Evolutionary conservation across 306 rosid species (phyloP), one percentile per base, ranked within the genome.

Genomic region (Cucurbita moschata): DNA sequence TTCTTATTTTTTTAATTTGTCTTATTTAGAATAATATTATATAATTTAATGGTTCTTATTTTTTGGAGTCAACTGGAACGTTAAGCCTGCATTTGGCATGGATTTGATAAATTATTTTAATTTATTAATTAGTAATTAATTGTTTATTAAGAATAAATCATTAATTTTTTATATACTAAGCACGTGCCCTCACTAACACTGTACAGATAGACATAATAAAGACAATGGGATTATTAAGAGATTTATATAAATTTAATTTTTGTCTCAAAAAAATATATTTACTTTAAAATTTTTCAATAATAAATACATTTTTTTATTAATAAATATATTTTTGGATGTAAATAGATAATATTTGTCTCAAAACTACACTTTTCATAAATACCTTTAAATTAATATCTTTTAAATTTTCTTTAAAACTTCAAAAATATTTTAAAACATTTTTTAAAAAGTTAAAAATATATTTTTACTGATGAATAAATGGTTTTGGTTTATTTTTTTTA

Each of bases 41-140:
- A 38, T 38, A 78, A 62, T 62, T 81, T 85, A 77, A 74, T 81
- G 84, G 83, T 71, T 82, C 21, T 77, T 77, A 75, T 83, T 10
- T 0, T 3, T 71, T 82, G 51, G 62, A 40, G 77, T 74, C 77
- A 74, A 74, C 77, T 58, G n/a, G 59, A 74, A 57, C 76, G 67
- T 73, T 56, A 55, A 57, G 67, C 8, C 66, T 56, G 66, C 64
- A 72, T 38, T 53, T 37, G 53, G 18, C 76, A 42, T 38, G 15
- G 65, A 13, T 21, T 21, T 67, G 52, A 19, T 55, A 55, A 21
- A 39, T 53, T 55, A 12, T 72, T 55, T 55, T 38, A 26, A 38
- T 35, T 62, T 42, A 4, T 38, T 2, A 67, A 11, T 68, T 47
- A 50, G 4, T 47, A 68, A 44, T 47, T 19, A 44, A 44, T 68